Percentiles rank a stretch among this genome's conserved stretches.
These are phyloP conservation scores for Aspergillus ochraceoroseus DNA, from an alignment of 2,329 filamentous ascomycete species.

Conservation along the genomic window DNA sequence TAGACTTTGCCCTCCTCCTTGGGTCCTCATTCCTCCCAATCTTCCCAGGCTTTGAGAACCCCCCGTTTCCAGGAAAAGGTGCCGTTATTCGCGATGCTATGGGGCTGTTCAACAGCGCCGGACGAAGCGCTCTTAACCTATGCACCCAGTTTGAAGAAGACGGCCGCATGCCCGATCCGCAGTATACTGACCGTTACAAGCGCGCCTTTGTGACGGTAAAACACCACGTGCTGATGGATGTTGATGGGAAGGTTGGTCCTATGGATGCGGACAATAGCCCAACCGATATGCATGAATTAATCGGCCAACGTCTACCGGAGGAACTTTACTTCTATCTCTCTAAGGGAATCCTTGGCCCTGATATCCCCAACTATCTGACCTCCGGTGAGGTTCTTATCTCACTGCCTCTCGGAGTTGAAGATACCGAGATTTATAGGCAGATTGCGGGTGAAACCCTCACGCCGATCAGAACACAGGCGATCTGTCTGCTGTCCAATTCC, in stretches of 20 bases:
- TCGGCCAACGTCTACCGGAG: slow-evolving; percentile 81
- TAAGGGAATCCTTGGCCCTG: slow-evolving; percentile 70
- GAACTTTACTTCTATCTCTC: slow-evolving; percentile 90
- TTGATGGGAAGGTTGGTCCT: slow-evolving; percentile 70
- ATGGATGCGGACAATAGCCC: slow-evolving; percentile 70
- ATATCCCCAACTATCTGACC: slow-evolving; percentile 75
- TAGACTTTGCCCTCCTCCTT: slow-evolving; percentile 76
- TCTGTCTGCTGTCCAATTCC: slow-evolving; percentile 71
- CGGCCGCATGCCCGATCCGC: slow-evolving; percentile 62
- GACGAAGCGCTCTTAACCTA: slow-evolving; percentile 64
- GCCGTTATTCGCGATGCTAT: slow-evolving; percentile 69
- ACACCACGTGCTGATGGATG: slow-evolving; percentile 77
- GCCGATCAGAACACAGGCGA: slow-evolving; percentile 67
- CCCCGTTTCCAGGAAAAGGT: slow-evolving; percentile 51
- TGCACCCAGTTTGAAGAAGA: slow-evolving; percentile 78
- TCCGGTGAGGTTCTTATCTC: slow-evolving; percentile 71
- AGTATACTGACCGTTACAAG: slow-evolving; percentile 81
- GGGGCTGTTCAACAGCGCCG: slow-evolving; percentile 65
- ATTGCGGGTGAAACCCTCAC: slow-evolving; percentile 71
- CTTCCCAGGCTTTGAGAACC: slow-evolving; percentile 70
- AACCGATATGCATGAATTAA: slow-evolving; percentile 78
- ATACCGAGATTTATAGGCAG: slow-evolving; percentile 72
- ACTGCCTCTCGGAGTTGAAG: slow-evolving; percentile 80
- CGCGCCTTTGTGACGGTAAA: slow-evolving; percentile 79
- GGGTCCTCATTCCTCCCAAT: slow-evolving; percentile 74